Base-by-base conservation (phyloP, 1,139 yeast genomes). In the Suhomyces maxii region DNA sequence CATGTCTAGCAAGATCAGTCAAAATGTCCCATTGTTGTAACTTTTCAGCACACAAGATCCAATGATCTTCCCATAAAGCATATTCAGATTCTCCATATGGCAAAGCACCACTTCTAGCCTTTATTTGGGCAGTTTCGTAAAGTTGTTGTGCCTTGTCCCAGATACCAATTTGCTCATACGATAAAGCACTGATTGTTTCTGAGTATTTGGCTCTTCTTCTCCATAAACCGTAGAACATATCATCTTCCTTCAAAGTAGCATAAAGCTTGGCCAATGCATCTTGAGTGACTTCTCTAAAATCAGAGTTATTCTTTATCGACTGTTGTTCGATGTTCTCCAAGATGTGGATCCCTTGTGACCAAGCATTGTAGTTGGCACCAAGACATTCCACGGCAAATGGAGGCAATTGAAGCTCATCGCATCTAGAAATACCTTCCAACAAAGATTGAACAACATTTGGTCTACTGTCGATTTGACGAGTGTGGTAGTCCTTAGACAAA, bases 181-280 rank as follows among this genome's bases (percentile, higher is more conserved):
- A 89, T 34, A 95, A 71, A 0, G 98, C 99, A 42, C 95, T 82
- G 50, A 88, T 89, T 0, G 99, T 95, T 63, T 93, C 97, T 4
- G 87, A 79, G 59, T 91, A 95, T 64, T 90, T 91, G 7, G 98
- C 96, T 49, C 97, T 79, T 63, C 97, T 79, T 67, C 98, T 82
- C 99, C 99, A 95, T 52, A 90, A 75, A 5, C 99, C 99, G 62
- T 95, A 93, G 61, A 93, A 95, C 93, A 91, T 88, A 59, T 95
- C 99, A 48, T 89, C 95, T 61, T 95, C 99, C 58, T 89, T 95
- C 49, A 95, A 69, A 2, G 87, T 82, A 2, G 97, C 87, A 60
- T 91, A 93, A 64, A 91, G 72, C 65, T 93, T 97, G 26, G 91
- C 83, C 45, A 93, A 69, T 0, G 99, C 97, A 69, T 95, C 99